Evolutionary conservation across 2,329 filamentous ascomycete genomes (phyloP).

Genomic region (Botryotinia narcissicola): DNA sequence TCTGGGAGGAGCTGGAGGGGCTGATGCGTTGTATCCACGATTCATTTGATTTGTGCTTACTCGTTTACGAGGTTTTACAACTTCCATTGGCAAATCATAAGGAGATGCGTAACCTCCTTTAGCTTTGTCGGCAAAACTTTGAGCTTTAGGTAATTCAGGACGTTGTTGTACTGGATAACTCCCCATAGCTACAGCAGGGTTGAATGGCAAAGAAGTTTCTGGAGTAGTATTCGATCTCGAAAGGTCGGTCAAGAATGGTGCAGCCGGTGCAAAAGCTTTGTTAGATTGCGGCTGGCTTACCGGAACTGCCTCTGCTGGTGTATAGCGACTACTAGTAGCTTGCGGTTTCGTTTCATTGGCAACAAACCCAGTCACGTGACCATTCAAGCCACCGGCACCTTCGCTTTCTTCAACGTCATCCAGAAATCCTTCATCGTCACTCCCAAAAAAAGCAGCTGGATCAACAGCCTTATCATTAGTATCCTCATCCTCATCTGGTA

Average conservation of each 20-base stretch:
- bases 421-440: constrained; percentile 82
- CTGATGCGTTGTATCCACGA: constrained; percentile 29
- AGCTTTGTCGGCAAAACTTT: constrained; percentile 87
- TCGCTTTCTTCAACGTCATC: constrained; percentile 49
- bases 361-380: constrained; percentile 34
- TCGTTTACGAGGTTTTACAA: constrained; percentile 69
- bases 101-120: constrained; percentile 93
- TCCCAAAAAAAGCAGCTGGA: constrained; percentile 66
- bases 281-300: constrained; percentile 19
- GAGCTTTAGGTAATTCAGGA: constrained; percentile 55
- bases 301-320: constrained; percentile 29
- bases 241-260: constrained; percentile 37
- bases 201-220: constrained; percentile 27
- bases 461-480: constrained; percentile 52
- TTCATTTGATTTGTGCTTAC: constrained; percentile 50
- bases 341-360: constrained; percentile 23
- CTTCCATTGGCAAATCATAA: constrained; percentile 90
- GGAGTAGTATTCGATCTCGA: constrained; percentile 26
- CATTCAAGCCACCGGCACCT: constrained; percentile 34
- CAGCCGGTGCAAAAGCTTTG: constrained; percentile 34
- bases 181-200: constrained; percentile 24
- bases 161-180: constrained; percentile 34
- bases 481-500: constrained; percentile 54
- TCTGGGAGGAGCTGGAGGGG: constrained; percentile 33
- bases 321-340: constrained; percentile 34